Conservation (phyloP, 805 yeast genomes). For the Metschnikowia matae region DNA sequence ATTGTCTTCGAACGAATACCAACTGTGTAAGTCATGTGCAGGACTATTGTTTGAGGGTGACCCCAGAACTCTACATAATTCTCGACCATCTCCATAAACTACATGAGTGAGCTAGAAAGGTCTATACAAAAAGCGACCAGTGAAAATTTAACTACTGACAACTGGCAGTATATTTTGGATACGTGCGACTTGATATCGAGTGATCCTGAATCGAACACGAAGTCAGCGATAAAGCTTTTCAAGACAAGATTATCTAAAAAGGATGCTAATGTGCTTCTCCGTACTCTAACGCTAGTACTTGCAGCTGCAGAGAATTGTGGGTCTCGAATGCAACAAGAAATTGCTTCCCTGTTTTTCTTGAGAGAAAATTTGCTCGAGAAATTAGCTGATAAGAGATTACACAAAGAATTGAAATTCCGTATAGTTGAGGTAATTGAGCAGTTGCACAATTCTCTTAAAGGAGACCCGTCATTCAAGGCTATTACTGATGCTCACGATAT, state of each 20-base stretch:
- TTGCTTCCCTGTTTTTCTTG: conserved; percentile 35
- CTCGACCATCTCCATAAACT: not conserved
- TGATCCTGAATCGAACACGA: conserved; percentile 37
- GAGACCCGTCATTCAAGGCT: conserved; percentile 73
- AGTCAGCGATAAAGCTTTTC: conserved; percentile 26
- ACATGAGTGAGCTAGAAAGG: conserved; percentile 15
- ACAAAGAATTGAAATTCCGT: conserved; percentile 60
- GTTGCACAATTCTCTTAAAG: conserved; percentile 56
- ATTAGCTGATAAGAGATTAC: conserved; percentile 55
- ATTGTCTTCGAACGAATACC: not conserved
- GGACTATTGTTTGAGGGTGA: not conserved
- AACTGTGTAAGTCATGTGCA: not conserved
- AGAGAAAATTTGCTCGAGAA: conserved; percentile 33
- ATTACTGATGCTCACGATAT: conserved; percentile 58
- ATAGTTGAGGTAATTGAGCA: conserved; percentile 67
- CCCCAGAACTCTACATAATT: not conserved
- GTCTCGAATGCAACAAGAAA: conserved; percentile 41
- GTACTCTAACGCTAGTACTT: conserved; percentile 33
- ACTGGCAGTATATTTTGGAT: conserved; percentile 43
- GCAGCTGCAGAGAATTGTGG: conserved; percentile 45
- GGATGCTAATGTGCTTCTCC: conserved; percentile 40
- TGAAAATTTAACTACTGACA: conserved; percentile 37
- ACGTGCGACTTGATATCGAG: conserved; percentile 37
- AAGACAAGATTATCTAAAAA: conserved; percentile 23
- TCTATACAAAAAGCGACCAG: conserved; percentile 38